Evolutionary conservation across 345 rosid genomes (phyloP).

Genomic region (Melaleuca alternifolia): DNA sequence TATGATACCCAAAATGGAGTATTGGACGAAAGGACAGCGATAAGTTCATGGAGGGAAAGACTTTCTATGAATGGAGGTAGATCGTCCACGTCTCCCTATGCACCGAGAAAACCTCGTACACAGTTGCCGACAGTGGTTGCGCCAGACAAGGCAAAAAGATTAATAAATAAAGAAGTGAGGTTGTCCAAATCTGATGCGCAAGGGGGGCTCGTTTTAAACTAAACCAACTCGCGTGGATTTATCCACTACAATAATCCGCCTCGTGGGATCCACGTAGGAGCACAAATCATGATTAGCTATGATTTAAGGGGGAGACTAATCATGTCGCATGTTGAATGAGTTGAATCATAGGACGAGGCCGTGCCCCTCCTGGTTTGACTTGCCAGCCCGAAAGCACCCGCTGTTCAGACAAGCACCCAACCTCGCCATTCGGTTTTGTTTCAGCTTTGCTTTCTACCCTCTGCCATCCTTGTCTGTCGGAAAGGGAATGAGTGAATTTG

Average conservation of each 20-base stretch:
- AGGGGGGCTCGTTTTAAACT: background rate
- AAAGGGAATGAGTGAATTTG: background rate
- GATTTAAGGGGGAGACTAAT: background rate
- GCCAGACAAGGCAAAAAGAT: too few species aligned
- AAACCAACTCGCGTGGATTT: background rate
- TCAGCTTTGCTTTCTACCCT: background rate
- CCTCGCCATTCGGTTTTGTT: background rate
- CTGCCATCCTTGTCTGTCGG: background rate
- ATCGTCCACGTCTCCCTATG: slow-evolving; percentile 53
- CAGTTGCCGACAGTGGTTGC: slow-evolving; percentile 44
- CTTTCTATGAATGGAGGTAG: slow-evolving; percentile 28
- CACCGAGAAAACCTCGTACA: slow-evolving; percentile 63
- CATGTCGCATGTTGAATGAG: background rate
- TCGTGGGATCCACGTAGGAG: slow-evolving; percentile 8
- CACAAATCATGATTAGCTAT: background rate
- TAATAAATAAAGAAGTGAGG: background rate
- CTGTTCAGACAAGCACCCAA: background rate
- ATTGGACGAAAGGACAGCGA: background rate
- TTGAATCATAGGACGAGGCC: background rate
- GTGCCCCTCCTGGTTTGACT: background rate
- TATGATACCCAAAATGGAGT: background rate
- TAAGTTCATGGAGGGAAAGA: background rate
- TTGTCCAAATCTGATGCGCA: background rate
- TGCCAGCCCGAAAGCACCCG: background rate
- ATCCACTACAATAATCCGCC: background rate